Conservation (phyloP, 2,329 filamentous ascomycete species). For the Colletotrichum musicola region DNA sequence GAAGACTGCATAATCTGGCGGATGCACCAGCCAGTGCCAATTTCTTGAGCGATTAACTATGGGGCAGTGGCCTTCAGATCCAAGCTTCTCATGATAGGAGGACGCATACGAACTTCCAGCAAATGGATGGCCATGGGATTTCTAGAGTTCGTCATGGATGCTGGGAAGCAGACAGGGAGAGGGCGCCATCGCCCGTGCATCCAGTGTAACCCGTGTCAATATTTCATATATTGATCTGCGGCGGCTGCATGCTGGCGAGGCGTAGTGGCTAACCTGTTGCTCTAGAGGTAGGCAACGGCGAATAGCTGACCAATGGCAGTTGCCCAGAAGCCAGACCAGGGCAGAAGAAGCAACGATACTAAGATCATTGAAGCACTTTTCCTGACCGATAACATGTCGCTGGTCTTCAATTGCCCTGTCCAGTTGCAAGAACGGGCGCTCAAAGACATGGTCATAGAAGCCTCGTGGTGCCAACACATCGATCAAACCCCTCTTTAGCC, state of each 20-base stretch:
- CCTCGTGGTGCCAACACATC: slow-evolving; percentile 24
- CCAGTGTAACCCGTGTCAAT: slow-evolving; percentile 3
- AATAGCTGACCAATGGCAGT: slow-evolving; percentile 2
- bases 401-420: neutral
- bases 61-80: neutral
- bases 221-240: slow-evolving; percentile 31
- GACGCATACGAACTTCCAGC: no score
- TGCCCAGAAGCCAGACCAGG: neutral
- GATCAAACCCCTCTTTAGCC: slow-evolving; percentile 1
- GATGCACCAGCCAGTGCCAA: neutral
- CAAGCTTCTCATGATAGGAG: neutral
- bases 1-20: neutral
- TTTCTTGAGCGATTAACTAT: neutral
- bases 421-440: neutral
- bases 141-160: neutral
- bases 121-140: no score
- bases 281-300: neutral
- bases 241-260: slow-evolving; percentile 23
- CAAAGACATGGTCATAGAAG: neutral
- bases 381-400: neutral
- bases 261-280: neutral
- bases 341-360: slow-evolving; percentile 25
- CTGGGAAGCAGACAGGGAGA: neutral
- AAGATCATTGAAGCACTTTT: neutral
- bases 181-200: neutral